A percentile compares a stretch with the other conserved stretches of the same genome.
Evolutionary conservation across 2,329 filamentous ascomycete species (phyloP).

Genomic region (Verruconis gallopava): DNA sequence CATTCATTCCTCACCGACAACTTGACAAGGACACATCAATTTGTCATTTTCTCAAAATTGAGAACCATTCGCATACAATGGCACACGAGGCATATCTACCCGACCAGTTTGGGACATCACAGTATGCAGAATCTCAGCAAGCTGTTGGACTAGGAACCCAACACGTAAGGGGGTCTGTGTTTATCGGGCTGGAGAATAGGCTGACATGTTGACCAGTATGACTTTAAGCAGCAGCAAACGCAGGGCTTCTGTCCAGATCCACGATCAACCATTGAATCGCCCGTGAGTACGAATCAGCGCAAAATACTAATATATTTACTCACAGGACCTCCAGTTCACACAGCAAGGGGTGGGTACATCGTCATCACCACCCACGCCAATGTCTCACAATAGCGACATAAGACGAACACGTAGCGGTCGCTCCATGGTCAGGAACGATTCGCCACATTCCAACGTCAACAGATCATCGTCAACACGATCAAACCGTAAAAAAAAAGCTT

Average conservation of each 20-base stretch:
- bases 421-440: slow-evolving; percentile 20
- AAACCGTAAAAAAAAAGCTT: slow-evolving; percentile 30
- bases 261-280: slow-evolving; percentile 7
- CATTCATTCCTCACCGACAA: no score
- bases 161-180: slow-evolving; percentile 1
- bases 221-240: slow-evolving; percentile 6
- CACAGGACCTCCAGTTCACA: slow-evolving; percentile 8
- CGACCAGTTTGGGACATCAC: slow-evolving; percentile 1
- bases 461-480: slow-evolving; percentile 17
- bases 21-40: no score
- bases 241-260: slow-evolving; percentile 6
- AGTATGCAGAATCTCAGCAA: slow-evolving; percentile 6
- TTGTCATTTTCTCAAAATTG: no score
- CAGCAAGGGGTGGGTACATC: slow-evolving; percentile 2
- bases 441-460: slow-evolving; percentile 20
- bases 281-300: slow-evolving; percentile 7
- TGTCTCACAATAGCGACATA: slow-evolving; percentile 28
- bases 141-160: slow-evolving; percentile 8
- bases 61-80: slow-evolving; percentile 4
- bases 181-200: background rate
- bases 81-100: slow-evolving; percentile 5
- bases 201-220: slow-evolving; percentile 1
- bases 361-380: slow-evolving; percentile 29
- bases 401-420: slow-evolving; percentile 29
- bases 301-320: no score